Conservation (phyloP, 1,284 basidiomycete genomes). For the Fomitiporia mediterranea region DNA sequence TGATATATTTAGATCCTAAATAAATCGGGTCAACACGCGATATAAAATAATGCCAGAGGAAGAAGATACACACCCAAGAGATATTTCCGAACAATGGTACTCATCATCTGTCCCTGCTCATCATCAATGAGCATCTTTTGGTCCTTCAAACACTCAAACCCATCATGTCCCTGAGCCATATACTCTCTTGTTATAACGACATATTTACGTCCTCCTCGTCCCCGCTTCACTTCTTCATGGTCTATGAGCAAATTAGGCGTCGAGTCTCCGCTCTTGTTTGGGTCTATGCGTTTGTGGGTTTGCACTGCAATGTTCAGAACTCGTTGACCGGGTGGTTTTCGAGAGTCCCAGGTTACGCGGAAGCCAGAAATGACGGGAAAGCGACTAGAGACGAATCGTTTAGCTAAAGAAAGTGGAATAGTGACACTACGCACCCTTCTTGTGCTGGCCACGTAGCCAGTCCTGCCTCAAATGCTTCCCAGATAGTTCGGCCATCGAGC, state of each 20-base stretch:
- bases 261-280: slow-evolving; percentile 36
- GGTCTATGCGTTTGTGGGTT: slow-evolving; percentile 35
- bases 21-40: not conserved
- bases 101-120: slow-evolving; percentile 81
- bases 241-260: slow-evolving; percentile 37
- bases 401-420: slow-evolving; percentile 5
- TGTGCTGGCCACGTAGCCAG: slow-evolving; percentile 83
- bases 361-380: slow-evolving; percentile 90
- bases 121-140: slow-evolving; percentile 75
- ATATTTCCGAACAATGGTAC: slow-evolving; percentile 79
- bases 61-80: slow-evolving; percentile 59
- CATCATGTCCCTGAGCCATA: slow-evolving; percentile 77
- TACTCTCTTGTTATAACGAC: slow-evolving; percentile 76
- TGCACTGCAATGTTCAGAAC: slow-evolving; percentile 69
- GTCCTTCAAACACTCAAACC: slow-evolving; percentile 68
- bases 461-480: slow-evolving; percentile 76
- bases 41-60: too few species aligned
- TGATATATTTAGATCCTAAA: slow-evolving; percentile 63
- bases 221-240: slow-evolving; percentile 51
- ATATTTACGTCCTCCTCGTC: slow-evolving; percentile 58
- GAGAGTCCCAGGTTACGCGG: slow-evolving; percentile 84
- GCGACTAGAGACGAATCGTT: slow-evolving; percentile 46
- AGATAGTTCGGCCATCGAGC: slow-evolving; percentile 76
- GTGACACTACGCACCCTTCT: slow-evolving; percentile 58
- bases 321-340: slow-evolving; percentile 61